phyloP scores from a whole-genome alignment of 257 asterid genomes.

The Penstemon barbatus region DNA sequence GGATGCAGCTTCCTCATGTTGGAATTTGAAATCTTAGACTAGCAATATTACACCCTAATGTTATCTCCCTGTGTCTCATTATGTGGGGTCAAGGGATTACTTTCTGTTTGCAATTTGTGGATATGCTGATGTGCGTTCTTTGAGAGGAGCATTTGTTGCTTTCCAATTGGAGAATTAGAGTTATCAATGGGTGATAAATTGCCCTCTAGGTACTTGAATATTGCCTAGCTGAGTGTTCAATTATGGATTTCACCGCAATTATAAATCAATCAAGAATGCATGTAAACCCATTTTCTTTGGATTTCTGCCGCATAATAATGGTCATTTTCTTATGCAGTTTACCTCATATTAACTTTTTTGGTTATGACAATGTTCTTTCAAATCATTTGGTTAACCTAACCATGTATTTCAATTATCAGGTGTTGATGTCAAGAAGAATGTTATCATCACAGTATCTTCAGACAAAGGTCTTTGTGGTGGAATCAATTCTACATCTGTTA shows the following conservation, averaged over 20 bases:
- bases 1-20: no score
- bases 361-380: not conserved
- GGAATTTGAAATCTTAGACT: no score
- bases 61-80: no score
- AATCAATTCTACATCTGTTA: slow-evolving; percentile 90
- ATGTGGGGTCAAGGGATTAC: no score
- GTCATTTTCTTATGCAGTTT: not conserved
- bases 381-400: slow-evolving; percentile 1
- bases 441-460: slow-evolving; percentile 74
- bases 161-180: not conserved
- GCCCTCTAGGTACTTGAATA: no score
- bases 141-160: not conserved
- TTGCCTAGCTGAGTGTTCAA: no score
- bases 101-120: not conserved
- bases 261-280: no score
- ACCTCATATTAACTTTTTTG: not conserved
- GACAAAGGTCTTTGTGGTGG: slow-evolving; percentile 99
- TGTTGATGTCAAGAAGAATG: slow-evolving; percentile 91
- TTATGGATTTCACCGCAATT: no score
- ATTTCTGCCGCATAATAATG: not conserved
- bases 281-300: no score
- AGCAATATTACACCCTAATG: no score
- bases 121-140: not conserved
- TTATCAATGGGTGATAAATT: not conserved
- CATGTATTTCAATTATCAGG: slow-evolving; percentile 46